These are phyloP conservation scores for Vararia minispora DNA, from an alignment of 768 basidiomycete species.

Conservation along the genomic window DNA sequence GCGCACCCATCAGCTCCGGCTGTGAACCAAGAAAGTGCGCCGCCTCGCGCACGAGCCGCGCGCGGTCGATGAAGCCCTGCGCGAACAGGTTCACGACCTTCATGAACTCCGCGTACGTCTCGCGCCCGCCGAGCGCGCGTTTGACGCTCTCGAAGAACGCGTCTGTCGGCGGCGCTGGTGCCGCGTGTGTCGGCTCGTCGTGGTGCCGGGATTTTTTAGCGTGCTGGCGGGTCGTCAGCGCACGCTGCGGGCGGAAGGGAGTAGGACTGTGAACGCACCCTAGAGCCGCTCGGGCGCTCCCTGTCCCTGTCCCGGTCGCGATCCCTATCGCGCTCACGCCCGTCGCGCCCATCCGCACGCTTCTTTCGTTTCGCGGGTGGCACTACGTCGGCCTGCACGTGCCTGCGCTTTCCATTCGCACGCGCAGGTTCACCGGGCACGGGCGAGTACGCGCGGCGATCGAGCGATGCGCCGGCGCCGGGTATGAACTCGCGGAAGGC, in stretches of 20 bases:
- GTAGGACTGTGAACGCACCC: conserved; percentile 7
- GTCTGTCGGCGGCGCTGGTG: conserved; percentile 41
- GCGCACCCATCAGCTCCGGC: conserved; percentile 68
- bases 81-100: conserved; percentile 92
- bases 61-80: conserved; percentile 85
- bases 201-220: no score
- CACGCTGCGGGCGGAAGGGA: conserved; percentile 12
- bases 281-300: conserved; percentile 16
- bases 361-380: no score
- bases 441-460: no score
- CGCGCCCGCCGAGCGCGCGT: conserved; percentile 55
- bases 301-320: no score
- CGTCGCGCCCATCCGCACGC: no score
- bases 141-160: conserved; percentile 92
- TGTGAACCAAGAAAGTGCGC: conserved; percentile 64
- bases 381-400: no score
- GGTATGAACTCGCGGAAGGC: conserved; percentile 74
- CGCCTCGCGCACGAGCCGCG: conserved; percentile 72
- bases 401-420: no score
- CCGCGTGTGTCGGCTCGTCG: no score
- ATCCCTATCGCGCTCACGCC: no score
- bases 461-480: conserved; percentile 14
- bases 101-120: conserved; percentile 88
- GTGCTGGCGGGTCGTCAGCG: no score
- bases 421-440: no score